Evolutionary conservation across 768 basidiomycete genomes (phyloP), one percentile per base, ranked within the genome.

Genomic region (Infundibulicybe gibba): DNA sequence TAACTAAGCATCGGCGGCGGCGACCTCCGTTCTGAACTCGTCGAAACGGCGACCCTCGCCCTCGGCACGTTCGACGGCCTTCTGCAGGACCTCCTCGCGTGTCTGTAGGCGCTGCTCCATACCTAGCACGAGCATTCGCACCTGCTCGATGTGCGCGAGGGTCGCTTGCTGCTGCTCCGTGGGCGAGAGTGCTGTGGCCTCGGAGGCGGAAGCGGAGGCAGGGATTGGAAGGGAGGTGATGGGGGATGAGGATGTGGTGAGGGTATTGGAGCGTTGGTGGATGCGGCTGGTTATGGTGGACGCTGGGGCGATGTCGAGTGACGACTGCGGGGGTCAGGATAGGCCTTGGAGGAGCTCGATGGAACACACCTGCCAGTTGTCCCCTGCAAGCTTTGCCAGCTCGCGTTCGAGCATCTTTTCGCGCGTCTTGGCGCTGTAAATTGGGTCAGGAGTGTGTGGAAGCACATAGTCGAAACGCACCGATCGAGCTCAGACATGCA

Each of bases 401-500:
- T 87, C 85, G 30, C 79, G 75, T 59, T 93, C 90, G 32, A 91
- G 75, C 64, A 80, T 71, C 61, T 88, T 87, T 64, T 38, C 35
- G 14, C 35, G 35, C 17, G 35, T 19, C 10, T 38, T 38, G 35
- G 35, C 17, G 14, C 35, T 50, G 15, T 17, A 21, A 3, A n/a
- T 17, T 16, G 21, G 37, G 20, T 30, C n/a, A 17, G 19, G 25
- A 19, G 19, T 3, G 13, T 21, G 25, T 9, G 6, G 37, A 6
- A n/a, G n/a, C n/a, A 14, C 20, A 37, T 17, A 15, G 20, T 14
- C 6, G 35, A 19, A 15, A 66, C 70, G 42, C 47, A 83, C 86
- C 83, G 73, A 47, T 91, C 89, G 2, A 90, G 70, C 49, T 90
- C 87, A 0, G 79, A 72, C 90, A 92, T 91, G 51, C 83, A 86